Percentiles rank a stretch among this genome's conserved stretches.
phyloP scores from a whole-genome alignment of 1,139 yeast species.

The Torulaspora pretoriensis region DNA sequence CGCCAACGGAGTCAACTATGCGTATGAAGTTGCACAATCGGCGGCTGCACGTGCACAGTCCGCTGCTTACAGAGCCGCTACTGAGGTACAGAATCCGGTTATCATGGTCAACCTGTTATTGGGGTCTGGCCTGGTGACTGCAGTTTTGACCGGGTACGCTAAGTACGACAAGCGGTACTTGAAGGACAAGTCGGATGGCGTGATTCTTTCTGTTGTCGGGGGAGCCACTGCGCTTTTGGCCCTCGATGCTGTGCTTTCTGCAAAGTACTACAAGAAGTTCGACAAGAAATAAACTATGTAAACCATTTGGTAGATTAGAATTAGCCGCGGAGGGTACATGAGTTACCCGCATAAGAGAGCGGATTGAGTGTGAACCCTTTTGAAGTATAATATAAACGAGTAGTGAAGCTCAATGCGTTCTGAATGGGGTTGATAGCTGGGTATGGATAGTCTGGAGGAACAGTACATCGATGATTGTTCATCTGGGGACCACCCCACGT shows the following conservation, averaged over 20 bases:
- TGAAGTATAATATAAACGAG: background rate
- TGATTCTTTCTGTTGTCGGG: constrained; percentile 51
- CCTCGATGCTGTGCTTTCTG: constrained; percentile 52
- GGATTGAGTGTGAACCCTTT: background rate
- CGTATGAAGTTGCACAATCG: constrained; percentile 4
- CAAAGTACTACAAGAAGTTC: constrained; percentile 49
- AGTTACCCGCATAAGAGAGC: background rate
- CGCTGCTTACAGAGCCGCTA: constrained; percentile 14
- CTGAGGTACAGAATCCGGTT: constrained; percentile 60
- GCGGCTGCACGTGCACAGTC: constrained; percentile 15
- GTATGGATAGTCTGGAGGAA: constrained; percentile 4
- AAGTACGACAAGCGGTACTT: constrained; percentile 44
- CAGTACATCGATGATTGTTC: constrained; percentile 5
- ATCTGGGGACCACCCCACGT: background rate
- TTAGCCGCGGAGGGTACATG: background rate
- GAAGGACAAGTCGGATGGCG: constrained; percentile 45
- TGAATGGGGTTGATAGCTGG: background rate
- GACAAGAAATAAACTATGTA: constrained; percentile 37
- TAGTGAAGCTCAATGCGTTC: background rate
- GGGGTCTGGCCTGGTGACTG: constrained; percentile 48
- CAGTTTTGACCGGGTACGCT: constrained; percentile 48
- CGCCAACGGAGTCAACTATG: constrained; percentile 5
- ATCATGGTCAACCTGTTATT: constrained; percentile 53
- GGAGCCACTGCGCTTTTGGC: constrained; percentile 53
- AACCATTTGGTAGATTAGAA: background rate